These are phyloP conservation scores for Suillus decipiens DNA, from an alignment of 768 basidiomycete genomes.

Conservation along the genomic window DNA sequence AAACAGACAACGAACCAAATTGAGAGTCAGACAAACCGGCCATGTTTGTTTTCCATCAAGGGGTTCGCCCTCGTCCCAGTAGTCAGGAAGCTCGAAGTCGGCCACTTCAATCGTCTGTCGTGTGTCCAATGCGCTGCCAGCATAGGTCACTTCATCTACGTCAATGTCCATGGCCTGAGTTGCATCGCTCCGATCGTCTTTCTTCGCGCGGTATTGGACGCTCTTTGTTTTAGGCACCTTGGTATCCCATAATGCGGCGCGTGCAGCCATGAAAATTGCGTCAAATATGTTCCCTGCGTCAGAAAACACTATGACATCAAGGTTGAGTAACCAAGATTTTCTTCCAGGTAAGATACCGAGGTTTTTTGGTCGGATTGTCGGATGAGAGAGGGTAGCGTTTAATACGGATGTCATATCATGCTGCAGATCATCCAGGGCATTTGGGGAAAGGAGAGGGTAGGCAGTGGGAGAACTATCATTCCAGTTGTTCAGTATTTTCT, in stretches of 20 bases:
- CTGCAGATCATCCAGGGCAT: constrained; percentile 74
- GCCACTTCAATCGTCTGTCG: constrained; percentile 49
- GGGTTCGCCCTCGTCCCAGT: constrained; percentile 81
- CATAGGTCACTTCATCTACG: constrained; percentile 39
- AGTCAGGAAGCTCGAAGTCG: constrained; percentile 87
- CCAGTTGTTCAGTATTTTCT: constrained; percentile 15
- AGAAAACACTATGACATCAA: constrained; percentile 74
- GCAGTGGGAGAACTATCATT: constrained; percentile 76
- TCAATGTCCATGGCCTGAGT: constrained; percentile 62
- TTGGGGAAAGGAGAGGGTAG: constrained; percentile 66
- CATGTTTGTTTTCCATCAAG: constrained; percentile 63
- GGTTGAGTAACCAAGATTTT: constrained; percentile 74
- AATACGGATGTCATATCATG: constrained; percentile 68
- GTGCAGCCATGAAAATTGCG: constrained; percentile 75
- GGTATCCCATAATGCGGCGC: constrained; percentile 80
- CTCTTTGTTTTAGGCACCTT: constrained; percentile 73
- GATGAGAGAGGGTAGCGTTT: constrained; percentile 64
- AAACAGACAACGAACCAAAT: constrained; percentile 53
- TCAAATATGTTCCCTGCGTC: constrained; percentile 79
- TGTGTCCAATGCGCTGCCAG: constrained; percentile 60
- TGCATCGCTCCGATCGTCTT: constrained; percentile 30
- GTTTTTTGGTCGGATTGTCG: constrained; percentile 65
- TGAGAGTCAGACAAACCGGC: constrained; percentile 79
- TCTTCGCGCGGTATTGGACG: constrained; percentile 64
- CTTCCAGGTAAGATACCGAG: constrained; percentile 57